These are phyloP conservation scores for Umbelopsis ramanniana DNA, from an alignment of 192 early-diverging fungal species.

Conservation along the genomic window DNA sequence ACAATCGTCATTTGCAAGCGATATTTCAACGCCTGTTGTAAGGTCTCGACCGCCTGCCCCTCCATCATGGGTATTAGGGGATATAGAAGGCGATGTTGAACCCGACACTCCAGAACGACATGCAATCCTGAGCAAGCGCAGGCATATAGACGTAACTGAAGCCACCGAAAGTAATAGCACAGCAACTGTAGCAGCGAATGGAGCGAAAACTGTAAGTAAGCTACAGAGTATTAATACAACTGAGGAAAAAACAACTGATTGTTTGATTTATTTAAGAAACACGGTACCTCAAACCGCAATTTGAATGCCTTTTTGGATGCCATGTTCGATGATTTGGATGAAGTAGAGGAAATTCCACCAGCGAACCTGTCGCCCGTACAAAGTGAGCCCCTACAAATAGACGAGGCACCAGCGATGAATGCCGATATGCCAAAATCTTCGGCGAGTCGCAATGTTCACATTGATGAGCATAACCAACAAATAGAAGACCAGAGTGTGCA, in stretches of 20 bases:
- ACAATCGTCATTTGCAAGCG: not conserved
- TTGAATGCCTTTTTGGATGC: not conserved
- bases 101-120: not conserved
- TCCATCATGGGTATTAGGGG: not conserved
- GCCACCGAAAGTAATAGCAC: too few relatives aligned
- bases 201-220: not conserved
- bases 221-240: not conserved
- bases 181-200: not conserved
- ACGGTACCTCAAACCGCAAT: not conserved
- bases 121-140: too few relatives aligned
- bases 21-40: not conserved
- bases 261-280: too few relatives aligned
- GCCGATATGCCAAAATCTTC: not conserved
- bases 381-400: not conserved
- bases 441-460: not conserved
- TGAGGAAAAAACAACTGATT: not conserved
- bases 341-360: not conserved
- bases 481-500: not conserved
- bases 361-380: not conserved
- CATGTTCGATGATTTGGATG: constrained; percentile 14
- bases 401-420: not conserved
- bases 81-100: not conserved
- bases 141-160: too few relatives aligned
- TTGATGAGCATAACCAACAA: not conserved
- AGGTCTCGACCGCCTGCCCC: not conserved